Evolutionary conservation across 495 filamentous ascomycete genomes (phyloP).

Genomic region (Oidiodendron maius): DNA sequence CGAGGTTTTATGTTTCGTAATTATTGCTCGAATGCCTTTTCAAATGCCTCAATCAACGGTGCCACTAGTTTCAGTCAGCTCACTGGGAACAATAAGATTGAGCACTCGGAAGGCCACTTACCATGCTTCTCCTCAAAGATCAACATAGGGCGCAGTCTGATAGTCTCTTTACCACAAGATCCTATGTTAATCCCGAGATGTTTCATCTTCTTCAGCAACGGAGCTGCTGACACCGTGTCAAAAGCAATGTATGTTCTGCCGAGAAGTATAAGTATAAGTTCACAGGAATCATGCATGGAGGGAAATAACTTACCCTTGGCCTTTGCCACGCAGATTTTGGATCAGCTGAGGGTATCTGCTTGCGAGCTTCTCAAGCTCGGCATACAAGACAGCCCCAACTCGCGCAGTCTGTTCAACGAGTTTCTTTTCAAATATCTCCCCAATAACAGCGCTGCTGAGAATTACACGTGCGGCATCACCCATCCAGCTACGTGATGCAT

Average conservation of each 20-base stretch:
- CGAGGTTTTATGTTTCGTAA: background rate
- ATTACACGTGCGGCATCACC: conserved; percentile 88
- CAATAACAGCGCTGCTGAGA: conserved; percentile 85
- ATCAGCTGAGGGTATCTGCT: conserved; percentile 76
- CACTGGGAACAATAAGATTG: too few species aligned
- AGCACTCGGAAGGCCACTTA: conserved; percentile 45
- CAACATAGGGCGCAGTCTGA: conserved; percentile 89
- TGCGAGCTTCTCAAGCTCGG: conserved; percentile 63
- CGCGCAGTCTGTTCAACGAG: conserved; percentile 76
- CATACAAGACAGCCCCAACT: conserved; percentile 80
- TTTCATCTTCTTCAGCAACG: conserved; percentile 79
- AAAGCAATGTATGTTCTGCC: conserved; percentile 99
- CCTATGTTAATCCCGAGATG: conserved; percentile 86
- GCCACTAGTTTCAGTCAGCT: too few species aligned
- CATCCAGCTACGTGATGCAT: too few species aligned
- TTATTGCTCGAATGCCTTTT: conserved; percentile 40
- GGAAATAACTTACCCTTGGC: too few species aligned
- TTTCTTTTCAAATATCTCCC: conserved; percentile 75
- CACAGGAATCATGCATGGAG: too few species aligned
- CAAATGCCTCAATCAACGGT: conserved; percentile 79
- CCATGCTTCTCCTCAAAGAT: conserved; percentile 94
- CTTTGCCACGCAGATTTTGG: conserved; percentile 85
- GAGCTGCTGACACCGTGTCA: conserved; percentile 80
- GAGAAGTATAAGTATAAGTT: too few species aligned
- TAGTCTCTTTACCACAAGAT: conserved; percentile 72